Conservation (phyloP, 139 green algal species). For the Chlamydomonas incerta region DNA sequence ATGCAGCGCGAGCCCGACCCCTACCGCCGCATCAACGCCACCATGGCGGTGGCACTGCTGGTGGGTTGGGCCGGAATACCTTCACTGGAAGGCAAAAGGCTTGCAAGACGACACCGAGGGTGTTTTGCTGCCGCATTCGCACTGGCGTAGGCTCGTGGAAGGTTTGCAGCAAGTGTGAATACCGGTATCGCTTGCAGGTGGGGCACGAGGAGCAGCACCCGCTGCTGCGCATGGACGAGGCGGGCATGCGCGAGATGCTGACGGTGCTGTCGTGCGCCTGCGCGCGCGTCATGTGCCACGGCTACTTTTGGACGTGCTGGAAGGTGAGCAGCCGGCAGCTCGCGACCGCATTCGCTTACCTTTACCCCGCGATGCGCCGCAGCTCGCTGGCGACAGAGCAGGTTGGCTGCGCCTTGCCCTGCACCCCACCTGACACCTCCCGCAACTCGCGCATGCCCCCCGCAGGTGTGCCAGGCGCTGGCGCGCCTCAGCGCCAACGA, state of each 20-base stretch:
- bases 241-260: slow-evolving; percentile 35
- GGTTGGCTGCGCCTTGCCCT: not conserved
- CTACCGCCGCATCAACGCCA: slow-evolving; percentile 50
- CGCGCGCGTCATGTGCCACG: slow-evolving; percentile 32
- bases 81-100: too few relatives aligned
- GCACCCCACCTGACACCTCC: too few relatives aligned
- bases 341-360: too few relatives aligned
- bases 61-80: too few relatives aligned
- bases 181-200: not conserved
- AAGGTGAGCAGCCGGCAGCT: too few relatives aligned
- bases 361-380: too few relatives aligned
- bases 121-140: too few relatives aligned
- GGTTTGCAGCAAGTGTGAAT: too few relatives aligned
- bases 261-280: slow-evolving; percentile 21
- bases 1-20: slow-evolving; percentile 43
- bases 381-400: too few relatives aligned
- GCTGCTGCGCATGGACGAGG: slow-evolving; percentile 35
- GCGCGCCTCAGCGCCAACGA: slow-evolving; percentile 47
- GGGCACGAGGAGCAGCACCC: slow-evolving; percentile 48
- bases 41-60: slow-evolving; percentile 47
- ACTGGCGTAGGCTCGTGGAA: too few relatives aligned
- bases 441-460: not conserved
- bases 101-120: too few relatives aligned
- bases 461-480: slow-evolving; percentile 45
- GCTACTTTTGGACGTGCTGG: slow-evolving; percentile 49